These are phyloP conservation scores for Fusarium udum DNA, from an alignment of 2,329 filamentous ascomycete species.

Conservation along the genomic window DNA sequence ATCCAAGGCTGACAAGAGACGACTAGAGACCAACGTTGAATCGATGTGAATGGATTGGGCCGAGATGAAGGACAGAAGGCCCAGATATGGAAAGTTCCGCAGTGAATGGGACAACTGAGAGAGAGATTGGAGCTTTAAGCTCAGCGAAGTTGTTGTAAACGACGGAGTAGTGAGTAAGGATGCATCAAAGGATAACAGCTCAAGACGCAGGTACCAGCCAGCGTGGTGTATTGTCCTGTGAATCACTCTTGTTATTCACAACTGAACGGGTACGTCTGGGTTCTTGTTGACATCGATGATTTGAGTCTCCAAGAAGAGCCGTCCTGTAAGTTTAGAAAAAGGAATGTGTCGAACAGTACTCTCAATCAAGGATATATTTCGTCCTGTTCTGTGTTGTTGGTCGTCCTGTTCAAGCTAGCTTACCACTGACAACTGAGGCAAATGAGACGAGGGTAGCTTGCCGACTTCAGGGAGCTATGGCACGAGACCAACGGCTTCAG, in stretches of 20 bases:
- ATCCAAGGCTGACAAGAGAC: constrained; percentile 21
- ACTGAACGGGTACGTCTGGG: constrained; percentile 8
- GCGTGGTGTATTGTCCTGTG: constrained; percentile 9
- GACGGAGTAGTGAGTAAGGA: background rate
- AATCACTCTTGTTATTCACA: constrained; percentile 16
- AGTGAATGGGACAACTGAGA: constrained; percentile 2
- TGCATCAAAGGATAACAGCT: constrained; percentile 16
- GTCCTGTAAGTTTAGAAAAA: constrained; percentile 19
- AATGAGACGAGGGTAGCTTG: constrained; percentile 27
- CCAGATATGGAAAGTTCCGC: constrained; percentile 15
- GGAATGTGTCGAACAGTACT: constrained; percentile 23
- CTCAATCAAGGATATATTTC: constrained; percentile 8
- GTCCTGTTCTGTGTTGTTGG: constrained; percentile 6
- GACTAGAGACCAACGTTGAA: constrained; percentile 2
- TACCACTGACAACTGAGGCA: constrained; percentile 17
- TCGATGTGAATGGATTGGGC: background rate
- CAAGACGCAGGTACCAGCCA: constrained; percentile 36
- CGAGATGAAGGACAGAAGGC: constrained; percentile 22
- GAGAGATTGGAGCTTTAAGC: constrained; percentile 6
- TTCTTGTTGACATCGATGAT: constrained; percentile 10
- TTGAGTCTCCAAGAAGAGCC: constrained; percentile 6
- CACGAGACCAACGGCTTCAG: constrained; percentile 30
- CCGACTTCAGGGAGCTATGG: constrained; percentile 24
- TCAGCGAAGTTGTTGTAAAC: constrained; percentile 8
- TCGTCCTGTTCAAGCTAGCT: constrained; percentile 5